Evolutionary conservation across 75 land plant species (phyloP).

Genomic region (Cunninghamia lanceolata): DNA sequence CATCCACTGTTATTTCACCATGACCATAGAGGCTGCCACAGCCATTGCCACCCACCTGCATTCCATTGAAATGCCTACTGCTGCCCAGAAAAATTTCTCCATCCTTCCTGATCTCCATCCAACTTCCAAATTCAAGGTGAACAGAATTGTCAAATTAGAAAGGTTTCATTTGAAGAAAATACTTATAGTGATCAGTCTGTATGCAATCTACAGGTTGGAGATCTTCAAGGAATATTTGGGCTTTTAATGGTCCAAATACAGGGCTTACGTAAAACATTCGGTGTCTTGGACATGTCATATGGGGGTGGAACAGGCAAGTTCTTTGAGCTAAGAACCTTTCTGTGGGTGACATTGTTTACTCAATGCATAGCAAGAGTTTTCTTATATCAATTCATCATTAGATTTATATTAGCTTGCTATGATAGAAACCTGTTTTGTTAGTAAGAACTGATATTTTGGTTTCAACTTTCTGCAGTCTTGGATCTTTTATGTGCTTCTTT

Average conservation of each 20-base stretch:
- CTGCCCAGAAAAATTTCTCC: no score
- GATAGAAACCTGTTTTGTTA: neutral
- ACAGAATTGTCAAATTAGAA: neutral
- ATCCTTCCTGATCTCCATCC: no score
- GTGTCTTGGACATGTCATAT: constrained; percentile 65
- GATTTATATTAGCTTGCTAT: neutral
- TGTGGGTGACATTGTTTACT: neutral
- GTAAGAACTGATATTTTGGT: neutral
- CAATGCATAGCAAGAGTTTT: neutral
- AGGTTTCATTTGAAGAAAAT: constrained; percentile 7
- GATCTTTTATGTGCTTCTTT: neutral
- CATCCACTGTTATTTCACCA: no score
- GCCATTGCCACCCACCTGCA: neutral
- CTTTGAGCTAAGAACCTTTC: neutral
- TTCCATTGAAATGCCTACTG: neutral
- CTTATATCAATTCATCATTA: neutral
- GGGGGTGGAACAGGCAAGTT: constrained; percentile 68
- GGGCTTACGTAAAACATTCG: constrained; percentile 56
- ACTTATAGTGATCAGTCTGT: neutral
- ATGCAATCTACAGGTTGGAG: constrained; percentile 60
- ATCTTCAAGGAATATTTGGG: constrained; percentile 77
- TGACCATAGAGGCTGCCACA: neutral
- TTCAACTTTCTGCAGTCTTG: neutral
- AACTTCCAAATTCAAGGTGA: neutral
- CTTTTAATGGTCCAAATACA: constrained; percentile 53